These are phyloP conservation scores for Fusarium clavum DNA, from an alignment of 2,329 filamentous ascomycete genomes.

Conservation along the genomic window DNA sequence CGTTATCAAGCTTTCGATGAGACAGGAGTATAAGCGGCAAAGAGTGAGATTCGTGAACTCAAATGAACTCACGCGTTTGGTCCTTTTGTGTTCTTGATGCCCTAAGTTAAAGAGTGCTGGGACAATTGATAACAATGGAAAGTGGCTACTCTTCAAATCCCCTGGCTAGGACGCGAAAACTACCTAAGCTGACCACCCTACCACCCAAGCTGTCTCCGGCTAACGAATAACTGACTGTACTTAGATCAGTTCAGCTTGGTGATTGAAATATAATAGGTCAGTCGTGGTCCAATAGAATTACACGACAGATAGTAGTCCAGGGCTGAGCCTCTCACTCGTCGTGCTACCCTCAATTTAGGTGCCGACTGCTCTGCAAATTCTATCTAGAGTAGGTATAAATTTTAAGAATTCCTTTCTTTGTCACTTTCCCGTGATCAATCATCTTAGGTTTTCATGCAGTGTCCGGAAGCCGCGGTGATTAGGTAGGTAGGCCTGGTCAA, in stretches of 20 bases:
- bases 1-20: not conserved
- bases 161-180: slow-evolving; percentile 8
- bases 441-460: not conserved
- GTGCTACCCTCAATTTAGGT: not conserved
- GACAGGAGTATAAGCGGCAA: not conserved
- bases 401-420: not conserved
- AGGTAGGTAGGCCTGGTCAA: not conserved
- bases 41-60: not conserved
- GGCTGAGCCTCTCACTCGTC: slow-evolving; percentile 1
- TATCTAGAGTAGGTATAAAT: not conserved
- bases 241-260: not conserved
- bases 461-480: slow-evolving; percentile 1
- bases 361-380: not conserved
- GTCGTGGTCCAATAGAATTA: slow-evolving; percentile 26
- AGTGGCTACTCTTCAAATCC: not conserved
- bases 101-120: not conserved
- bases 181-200: slow-evolving; percentile 6
- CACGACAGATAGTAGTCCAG: not conserved
- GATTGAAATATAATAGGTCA: slow-evolving; percentile 14
- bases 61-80: not conserved
- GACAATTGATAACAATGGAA: not conserved
- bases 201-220: not conserved
- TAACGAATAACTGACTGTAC: not conserved
- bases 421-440: not conserved
- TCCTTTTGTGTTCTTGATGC: not conserved